A percentile compares a stretch with the other conserved stretches of the same genome.
Evolutionary conservation across 1,284 basidiomycete genomes (phyloP).

Genomic region (Fomes fomentarius): DNA sequence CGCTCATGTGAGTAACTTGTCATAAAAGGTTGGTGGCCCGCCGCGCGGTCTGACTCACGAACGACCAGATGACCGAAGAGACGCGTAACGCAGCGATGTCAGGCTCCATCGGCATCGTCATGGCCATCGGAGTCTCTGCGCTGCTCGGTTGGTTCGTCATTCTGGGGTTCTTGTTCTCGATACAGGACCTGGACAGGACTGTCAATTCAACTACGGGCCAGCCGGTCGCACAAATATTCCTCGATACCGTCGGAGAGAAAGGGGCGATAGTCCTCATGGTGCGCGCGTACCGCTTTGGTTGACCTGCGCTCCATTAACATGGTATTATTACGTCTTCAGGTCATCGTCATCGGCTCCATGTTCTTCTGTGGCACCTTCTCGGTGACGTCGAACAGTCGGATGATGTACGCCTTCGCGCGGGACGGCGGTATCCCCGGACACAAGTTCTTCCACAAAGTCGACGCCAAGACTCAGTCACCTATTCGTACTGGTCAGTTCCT

Average conservation of each 20-base stretch:
- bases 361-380: slow-evolving; percentile 79
- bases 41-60: too few species aligned
- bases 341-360: slow-evolving; percentile 72
- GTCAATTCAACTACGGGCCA: slow-evolving; percentile 58
- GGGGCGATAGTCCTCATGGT: slow-evolving; percentile 76
- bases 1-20: slow-evolving; percentile 54
- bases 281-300: slow-evolving; percentile 6
- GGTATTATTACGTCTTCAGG: slow-evolving; percentile 35
- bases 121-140: slow-evolving; percentile 77
- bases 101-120: slow-evolving; percentile 66
- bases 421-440: slow-evolving; percentile 73
- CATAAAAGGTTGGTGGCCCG: neutral
- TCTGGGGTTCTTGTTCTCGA: slow-evolving; percentile 72
- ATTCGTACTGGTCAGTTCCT: slow-evolving; percentile 60
- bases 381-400: slow-evolving; percentile 75
- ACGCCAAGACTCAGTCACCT: slow-evolving; percentile 59
- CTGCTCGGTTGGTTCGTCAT: slow-evolving; percentile 75
- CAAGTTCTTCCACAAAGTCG: slow-evolving; percentile 68
- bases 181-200: slow-evolving; percentile 67
- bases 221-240: slow-evolving; percentile 76
- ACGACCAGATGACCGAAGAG: slow-evolving; percentile 72
- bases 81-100: slow-evolving; percentile 75
- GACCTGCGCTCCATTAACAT: neutral
- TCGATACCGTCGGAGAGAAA: slow-evolving; percentile 72
- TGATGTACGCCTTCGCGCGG: slow-evolving; percentile 79